phyloP scores from a whole-genome alignment of 1,284 basidiomycete genomes.

The Heterobasidion occidentale region DNA sequence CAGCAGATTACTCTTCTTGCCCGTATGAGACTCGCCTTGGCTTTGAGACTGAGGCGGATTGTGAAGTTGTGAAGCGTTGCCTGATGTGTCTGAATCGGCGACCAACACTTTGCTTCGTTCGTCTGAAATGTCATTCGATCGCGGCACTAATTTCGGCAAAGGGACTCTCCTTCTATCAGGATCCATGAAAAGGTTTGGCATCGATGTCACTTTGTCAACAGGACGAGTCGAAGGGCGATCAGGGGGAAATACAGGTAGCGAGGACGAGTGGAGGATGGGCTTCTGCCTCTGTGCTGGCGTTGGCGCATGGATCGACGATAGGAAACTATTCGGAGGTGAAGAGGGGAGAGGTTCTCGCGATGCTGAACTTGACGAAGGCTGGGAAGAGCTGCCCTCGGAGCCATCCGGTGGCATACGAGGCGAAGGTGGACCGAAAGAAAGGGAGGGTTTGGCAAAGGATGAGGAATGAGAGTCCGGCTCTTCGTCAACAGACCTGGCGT shows the following conservation, averaged over 20 bases:
- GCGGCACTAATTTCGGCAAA: constrained; percentile 3
- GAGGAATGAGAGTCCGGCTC: not conserved
- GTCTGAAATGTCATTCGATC: constrained; percentile 8
- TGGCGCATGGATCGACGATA: not conserved
- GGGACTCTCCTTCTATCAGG: constrained; percentile 1
- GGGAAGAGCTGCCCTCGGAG: not conserved
- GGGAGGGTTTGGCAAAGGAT: not conserved
- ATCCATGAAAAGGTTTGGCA: not conserved
- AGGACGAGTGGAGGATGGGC: not conserved
- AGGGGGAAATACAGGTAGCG: not conserved
- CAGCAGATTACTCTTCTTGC: too few species aligned
- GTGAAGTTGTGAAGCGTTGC: constrained; percentile 11
- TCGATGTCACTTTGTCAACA: not conserved
- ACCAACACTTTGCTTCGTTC: constrained; percentile 35
- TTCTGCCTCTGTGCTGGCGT: not conserved
- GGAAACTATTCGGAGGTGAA: not conserved
- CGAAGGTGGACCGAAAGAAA: not conserved
- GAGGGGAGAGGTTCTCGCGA: not conserved
- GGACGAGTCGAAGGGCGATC: not conserved
- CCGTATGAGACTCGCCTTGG: constrained; percentile 5
- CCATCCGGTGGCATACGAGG: not conserved
- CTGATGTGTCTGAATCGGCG: constrained; percentile 44
- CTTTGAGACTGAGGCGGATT: constrained; percentile 2
- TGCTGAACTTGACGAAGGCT: not conserved
- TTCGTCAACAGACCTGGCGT: not conserved